Percentiles rank a stretch among this genome's conserved stretches.
These are phyloP conservation scores for Paecilomyces fulvus DNA, from an alignment of 2,329 filamentous ascomycete species.

Conservation along the genomic window DNA sequence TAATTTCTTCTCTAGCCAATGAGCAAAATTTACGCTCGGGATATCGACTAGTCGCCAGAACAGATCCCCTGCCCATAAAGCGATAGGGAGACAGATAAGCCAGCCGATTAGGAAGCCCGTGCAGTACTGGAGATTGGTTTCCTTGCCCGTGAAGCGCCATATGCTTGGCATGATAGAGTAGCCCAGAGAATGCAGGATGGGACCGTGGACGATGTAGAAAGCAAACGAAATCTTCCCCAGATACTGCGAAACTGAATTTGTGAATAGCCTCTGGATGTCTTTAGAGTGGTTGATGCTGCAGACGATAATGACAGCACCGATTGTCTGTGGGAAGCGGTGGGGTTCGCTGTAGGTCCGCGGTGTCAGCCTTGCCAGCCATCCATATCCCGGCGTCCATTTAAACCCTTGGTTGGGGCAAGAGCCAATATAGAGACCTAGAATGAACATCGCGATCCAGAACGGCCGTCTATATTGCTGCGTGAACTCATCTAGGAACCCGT, in stretches of 20 bases:
- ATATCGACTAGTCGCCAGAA: conserved; percentile 52
- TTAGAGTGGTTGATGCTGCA: conserved; percentile 34
- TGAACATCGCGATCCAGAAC: conserved; percentile 30
- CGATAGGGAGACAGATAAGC: conserved; percentile 28
- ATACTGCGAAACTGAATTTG: conserved; percentile 34
- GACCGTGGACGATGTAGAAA: conserved; percentile 41
- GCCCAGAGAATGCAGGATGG: conserved; percentile 35
- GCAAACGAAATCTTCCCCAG: conserved; percentile 41
- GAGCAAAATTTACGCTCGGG: conserved; percentile 42
- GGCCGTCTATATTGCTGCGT: conserved; percentile 18
- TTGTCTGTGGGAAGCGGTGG: conserved; percentile 37
- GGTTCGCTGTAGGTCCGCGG: conserved; percentile 34
- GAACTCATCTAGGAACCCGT: conserved; percentile 7
- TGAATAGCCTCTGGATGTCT: conserved; percentile 34
- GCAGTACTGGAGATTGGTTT: conserved; percentile 31
- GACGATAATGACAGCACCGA: conserved; percentile 36
- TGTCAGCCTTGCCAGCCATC: conserved; percentile 30
- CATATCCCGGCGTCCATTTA: conserved; percentile 35
- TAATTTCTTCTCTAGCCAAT: conserved; percentile 37
- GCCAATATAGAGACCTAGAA: conserved; percentile 34
- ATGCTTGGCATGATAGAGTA: conserved; percentile 36
- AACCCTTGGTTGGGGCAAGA: conserved; percentile 33
- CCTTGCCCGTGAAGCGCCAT: conserved; percentile 32
- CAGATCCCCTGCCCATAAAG: conserved; percentile 50
- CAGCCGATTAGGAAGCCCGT: conserved; percentile 33